These are phyloP conservation scores for Tolypocladium inflatum DNA, from an alignment of 2,329 filamentous ascomycete genomes.

Conservation along the genomic window DNA sequence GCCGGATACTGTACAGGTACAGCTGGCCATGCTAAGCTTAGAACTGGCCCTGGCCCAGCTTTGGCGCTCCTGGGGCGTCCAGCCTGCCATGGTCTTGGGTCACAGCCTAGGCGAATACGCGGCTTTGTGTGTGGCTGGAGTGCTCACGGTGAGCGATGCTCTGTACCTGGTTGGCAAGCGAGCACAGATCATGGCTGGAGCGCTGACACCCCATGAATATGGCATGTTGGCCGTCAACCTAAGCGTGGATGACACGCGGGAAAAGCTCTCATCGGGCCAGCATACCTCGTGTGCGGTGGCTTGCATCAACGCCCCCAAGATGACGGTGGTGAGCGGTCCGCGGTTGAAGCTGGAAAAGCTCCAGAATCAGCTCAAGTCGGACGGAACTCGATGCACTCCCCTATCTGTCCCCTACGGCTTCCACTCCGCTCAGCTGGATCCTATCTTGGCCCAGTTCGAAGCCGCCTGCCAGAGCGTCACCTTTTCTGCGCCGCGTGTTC, in stretches of 20 bases:
- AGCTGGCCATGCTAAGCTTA: constrained; percentile 44
- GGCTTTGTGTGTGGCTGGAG: constrained; percentile 57
- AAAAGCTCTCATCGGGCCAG: neutral
- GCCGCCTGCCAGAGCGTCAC: constrained; percentile 26
- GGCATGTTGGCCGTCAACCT: constrained; percentile 40
- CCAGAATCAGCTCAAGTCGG: constrained; percentile 22
- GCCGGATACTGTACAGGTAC: constrained; percentile 26
- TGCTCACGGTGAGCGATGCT: constrained; percentile 61
- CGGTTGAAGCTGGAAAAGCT: constrained; percentile 33
- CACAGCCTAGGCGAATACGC: constrained; percentile 35
- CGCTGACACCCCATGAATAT: constrained; percentile 46
- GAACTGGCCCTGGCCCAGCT: constrained; percentile 48
- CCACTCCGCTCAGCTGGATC: constrained; percentile 43
- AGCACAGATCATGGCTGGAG: constrained; percentile 60
- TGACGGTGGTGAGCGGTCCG: constrained; percentile 58
- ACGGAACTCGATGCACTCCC: constrained; percentile 31
- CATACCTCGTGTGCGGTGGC: constrained; percentile 45
- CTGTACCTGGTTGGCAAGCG: constrained; percentile 63
- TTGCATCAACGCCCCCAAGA: constrained; percentile 67
- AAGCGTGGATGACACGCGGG: constrained; percentile 26
- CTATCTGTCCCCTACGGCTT: constrained; percentile 44
- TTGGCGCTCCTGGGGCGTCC: constrained; percentile 42
- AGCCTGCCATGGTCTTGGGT: constrained; percentile 46
- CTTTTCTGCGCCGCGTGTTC: constrained; percentile 32
- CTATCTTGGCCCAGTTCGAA: constrained; percentile 50